These are phyloP conservation scores for Euphorbia peplus DNA, from an alignment of 345 rosid species.

Conservation along the genomic window DNA sequence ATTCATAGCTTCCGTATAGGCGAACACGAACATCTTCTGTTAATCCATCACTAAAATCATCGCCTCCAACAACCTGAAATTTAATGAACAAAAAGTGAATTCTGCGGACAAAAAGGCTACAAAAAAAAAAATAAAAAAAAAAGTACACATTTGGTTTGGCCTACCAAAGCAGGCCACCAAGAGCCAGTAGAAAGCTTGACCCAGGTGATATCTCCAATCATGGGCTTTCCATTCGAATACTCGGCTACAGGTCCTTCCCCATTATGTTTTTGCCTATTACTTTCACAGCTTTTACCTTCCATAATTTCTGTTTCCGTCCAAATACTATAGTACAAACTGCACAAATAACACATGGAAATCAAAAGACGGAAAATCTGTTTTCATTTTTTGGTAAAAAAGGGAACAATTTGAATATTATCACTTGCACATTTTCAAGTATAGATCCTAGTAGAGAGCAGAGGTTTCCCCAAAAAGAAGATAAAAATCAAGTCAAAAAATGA, in stretches of 20 bases:
- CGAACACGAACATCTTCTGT: constrained; percentile 41
- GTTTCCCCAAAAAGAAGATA: too few relatives aligned
- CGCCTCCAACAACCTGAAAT: constrained; percentile 44
- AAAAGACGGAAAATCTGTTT: too few relatives aligned
- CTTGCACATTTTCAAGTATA: too few relatives aligned
- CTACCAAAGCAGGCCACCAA: constrained; percentile 73
- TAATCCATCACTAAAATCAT: constrained; percentile 17
- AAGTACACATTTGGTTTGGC: background rate
- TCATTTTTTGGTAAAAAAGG: too few relatives aligned
- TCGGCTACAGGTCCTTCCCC: constrained; percentile 21
- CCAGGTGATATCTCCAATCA: constrained; percentile 47
- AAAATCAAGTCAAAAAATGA: too few relatives aligned
- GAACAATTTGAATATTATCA: too few relatives aligned
- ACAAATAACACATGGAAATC: too few relatives aligned
- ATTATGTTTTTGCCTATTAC: constrained; percentile 16
- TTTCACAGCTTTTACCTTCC: constrained; percentile 19
- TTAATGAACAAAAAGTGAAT: constrained; percentile 5
- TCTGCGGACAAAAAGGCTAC: background rate
- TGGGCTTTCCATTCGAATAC: constrained; percentile 22
- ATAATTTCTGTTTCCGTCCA: background rate
- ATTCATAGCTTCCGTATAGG: constrained; percentile 50
- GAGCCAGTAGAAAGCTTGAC: constrained; percentile 30
- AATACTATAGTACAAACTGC: constrained; percentile 6
- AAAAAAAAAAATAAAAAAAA: background rate
- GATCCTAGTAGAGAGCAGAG: too few relatives aligned